These are phyloP conservation scores for Amanita pallidorosea DNA, from an alignment of 768 basidiomycete species.

Conservation along the genomic window DNA sequence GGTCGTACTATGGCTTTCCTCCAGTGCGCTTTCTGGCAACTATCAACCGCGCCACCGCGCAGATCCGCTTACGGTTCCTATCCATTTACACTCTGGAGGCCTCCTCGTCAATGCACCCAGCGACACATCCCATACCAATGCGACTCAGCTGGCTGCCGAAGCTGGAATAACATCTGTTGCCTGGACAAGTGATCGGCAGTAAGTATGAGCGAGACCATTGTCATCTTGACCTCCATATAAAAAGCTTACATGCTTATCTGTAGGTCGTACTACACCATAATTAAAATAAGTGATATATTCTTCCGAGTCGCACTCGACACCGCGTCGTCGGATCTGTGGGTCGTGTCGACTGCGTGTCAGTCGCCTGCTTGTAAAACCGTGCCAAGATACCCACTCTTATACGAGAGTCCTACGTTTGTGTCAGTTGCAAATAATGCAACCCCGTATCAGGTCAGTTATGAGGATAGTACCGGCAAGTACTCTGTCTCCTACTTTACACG, in stretches of 20 bases:
- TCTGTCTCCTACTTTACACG: neutral
- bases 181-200: slow-evolving; percentile 36
- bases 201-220: slow-evolving; percentile 10
- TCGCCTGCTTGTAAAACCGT: slow-evolving; percentile 41
- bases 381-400: slow-evolving; percentile 63
- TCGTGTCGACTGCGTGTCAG: slow-evolving; percentile 53
- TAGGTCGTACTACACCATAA: slow-evolving; percentile 60
- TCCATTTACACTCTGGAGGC: slow-evolving; percentile 11
- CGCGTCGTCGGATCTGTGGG: slow-evolving; percentile 64
- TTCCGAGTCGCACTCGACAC: slow-evolving; percentile 70
- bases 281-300: slow-evolving; percentile 48
- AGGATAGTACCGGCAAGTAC: slow-evolving; percentile 56
- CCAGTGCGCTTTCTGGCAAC: slow-evolving; percentile 3
- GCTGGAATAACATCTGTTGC: slow-evolving; percentile 34
- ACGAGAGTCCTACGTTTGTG: slow-evolving; percentile 54
- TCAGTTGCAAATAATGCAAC: slow-evolving; percentile 54
- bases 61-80: slow-evolving; percentile 20
- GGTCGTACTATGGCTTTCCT: neutral
- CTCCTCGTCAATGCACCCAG: slow-evolving; percentile 3
- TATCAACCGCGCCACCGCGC: slow-evolving; percentile 14
- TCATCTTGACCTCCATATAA: neutral
- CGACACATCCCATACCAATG: neutral
- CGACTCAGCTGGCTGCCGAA: slow-evolving; percentile 8
- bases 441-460: slow-evolving; percentile 47
- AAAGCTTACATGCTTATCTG: slow-evolving; percentile 4